Conservation (phyloP, 441 rosid species). For the Bocquillonia castaneifolia region DNA sequence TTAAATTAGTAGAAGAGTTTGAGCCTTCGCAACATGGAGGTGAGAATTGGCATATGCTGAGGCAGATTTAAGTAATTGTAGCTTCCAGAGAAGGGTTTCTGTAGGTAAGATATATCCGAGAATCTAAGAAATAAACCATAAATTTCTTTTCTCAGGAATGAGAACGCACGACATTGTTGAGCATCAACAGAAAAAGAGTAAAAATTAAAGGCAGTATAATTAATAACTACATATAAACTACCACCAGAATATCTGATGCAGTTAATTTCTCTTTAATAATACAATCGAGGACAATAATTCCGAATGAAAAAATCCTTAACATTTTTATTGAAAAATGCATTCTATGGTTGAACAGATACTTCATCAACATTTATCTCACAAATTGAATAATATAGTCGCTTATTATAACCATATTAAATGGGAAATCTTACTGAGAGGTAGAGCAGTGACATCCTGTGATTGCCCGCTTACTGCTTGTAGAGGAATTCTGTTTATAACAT, state of each 20-base stretch:
- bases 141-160: conserved; percentile 10
- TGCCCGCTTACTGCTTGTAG: conserved; percentile 33
- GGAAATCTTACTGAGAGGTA: conserved; percentile 44
- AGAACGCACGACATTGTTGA: background rate
- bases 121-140: conserved; percentile 38
- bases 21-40: conserved; percentile 52
- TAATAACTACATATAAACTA: background rate
- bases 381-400: background rate
- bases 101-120: conserved; percentile 42
- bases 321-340: background rate
- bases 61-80: conserved; percentile 48
- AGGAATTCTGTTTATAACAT: conserved; percentile 36
- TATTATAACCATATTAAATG: background rate
- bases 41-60: conserved; percentile 47
- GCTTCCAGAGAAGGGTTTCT: conserved; percentile 58
- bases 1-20: conserved; percentile 49
- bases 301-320: background rate
- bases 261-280: background rate
- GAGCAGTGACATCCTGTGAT: conserved; percentile 32
- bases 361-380: background rate
- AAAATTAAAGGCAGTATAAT: background rate
- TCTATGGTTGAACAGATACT: background rate
- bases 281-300: background rate
- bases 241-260: background rate
- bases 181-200: background rate